phyloP scores from a whole-genome alignment of 257 asterid genomes.

The Gardenia jasminoides region DNA sequence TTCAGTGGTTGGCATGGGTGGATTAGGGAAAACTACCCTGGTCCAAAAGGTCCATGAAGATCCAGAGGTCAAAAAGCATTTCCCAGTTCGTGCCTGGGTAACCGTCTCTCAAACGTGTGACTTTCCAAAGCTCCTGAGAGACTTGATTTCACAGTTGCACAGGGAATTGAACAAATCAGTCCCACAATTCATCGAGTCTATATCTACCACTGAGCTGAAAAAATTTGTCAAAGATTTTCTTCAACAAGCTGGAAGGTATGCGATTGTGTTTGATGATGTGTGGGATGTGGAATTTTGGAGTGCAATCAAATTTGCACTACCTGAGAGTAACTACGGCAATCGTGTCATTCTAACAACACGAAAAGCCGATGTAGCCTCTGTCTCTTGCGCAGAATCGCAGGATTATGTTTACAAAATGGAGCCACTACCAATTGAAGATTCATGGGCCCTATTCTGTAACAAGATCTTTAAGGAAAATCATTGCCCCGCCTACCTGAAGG shows the following conservation, averaged over 20 bases:
- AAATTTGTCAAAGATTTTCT: background rate
- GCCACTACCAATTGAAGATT: background rate
- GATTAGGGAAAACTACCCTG: too few species aligned
- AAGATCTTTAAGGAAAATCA: background rate
- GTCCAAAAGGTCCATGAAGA: too few species aligned
- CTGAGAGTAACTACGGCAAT: constrained; percentile 12
- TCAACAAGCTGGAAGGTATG: background rate
- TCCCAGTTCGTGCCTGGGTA: too few species aligned
- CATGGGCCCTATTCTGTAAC: constrained; percentile 3
- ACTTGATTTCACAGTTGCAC: too few species aligned
- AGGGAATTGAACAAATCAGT: too few species aligned
- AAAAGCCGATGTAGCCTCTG: constrained; percentile 11
- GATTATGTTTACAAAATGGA: background rate
- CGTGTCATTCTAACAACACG: constrained; percentile 16
- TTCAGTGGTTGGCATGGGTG: background rate
- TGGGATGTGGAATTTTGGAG: constrained; percentile 15
- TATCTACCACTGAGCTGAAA: too few species aligned
- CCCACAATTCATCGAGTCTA: too few species aligned
- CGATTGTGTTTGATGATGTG: constrained; percentile 29
- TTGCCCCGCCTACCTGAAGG: background rate
- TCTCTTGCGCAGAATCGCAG: background rate
- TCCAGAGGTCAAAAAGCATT: too few species aligned
- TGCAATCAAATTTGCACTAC: constrained; percentile 15
- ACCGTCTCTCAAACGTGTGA: too few species aligned
- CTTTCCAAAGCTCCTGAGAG: too few species aligned